A percentile compares a stretch with the other conserved stretches of the same genome.
Conservation (phyloP, 257 asterid genomes). For the Forsythia suspensa region DNA sequence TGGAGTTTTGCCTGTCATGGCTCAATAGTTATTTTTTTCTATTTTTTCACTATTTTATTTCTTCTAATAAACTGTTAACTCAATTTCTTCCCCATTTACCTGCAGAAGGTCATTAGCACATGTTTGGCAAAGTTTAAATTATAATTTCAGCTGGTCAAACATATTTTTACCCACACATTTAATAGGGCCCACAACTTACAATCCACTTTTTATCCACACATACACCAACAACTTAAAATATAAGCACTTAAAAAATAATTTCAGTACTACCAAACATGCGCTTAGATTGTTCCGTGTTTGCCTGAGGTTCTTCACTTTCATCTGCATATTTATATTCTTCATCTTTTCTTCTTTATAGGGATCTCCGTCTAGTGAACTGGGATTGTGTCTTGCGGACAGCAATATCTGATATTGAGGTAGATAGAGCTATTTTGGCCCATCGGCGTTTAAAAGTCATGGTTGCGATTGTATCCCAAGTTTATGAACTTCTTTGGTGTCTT, state of each 20-base stretch:
- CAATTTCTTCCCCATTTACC: not conserved
- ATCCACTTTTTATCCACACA: too few species aligned
- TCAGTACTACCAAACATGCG: too few species aligned
- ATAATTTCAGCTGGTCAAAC: too few species aligned
- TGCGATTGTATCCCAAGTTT: conserved; percentile 7
- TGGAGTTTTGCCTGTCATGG: not conserved
- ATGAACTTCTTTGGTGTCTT: conserved; percentile 25
- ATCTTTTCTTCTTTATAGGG: conserved; percentile 47
- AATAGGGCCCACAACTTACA: too few species aligned
- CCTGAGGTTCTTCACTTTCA: conserved; percentile 8
- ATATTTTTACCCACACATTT: too few species aligned
- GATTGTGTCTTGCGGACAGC: conserved; percentile 93
- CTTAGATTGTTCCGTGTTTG: conserved; percentile 6
- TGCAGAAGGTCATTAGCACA: not conserved
- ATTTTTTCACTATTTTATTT: not conserved
- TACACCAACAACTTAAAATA: too few species aligned
- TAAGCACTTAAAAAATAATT: too few species aligned
- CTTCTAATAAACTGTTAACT: not conserved
- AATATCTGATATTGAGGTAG: conserved; percentile 95
- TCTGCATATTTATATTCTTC: conserved; percentile 10
- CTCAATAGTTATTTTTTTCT: not conserved
- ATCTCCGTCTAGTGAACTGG: conserved; percentile 94
- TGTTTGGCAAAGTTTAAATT: too few species aligned
- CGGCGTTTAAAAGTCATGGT: conserved; percentile 2
- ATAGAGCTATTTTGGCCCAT: conserved; percentile 8